Evolutionary conservation across 257 asterid species (phyloP).

Genomic region (Galeopsis tetrahit): DNA sequence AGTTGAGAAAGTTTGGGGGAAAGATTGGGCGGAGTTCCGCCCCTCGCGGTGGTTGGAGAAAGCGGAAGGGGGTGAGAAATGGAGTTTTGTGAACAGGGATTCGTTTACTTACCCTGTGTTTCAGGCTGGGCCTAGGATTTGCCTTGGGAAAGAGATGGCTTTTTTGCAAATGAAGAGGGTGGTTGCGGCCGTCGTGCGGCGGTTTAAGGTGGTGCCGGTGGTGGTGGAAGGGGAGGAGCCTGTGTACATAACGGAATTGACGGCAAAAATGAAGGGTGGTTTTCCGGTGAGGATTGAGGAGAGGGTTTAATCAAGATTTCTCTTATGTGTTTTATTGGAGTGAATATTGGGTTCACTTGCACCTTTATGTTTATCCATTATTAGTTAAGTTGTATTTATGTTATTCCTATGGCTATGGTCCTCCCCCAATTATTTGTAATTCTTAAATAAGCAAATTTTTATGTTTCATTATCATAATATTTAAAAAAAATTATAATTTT

Average conservation of each 20-base stretch:
- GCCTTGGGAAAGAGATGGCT: slow-evolving; percentile 47
- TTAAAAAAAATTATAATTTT: no score
- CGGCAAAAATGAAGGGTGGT: slow-evolving; percentile 50
- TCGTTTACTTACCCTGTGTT: slow-evolving; percentile 41
- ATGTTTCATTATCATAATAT: no score
- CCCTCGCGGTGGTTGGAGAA: slow-evolving; percentile 39
- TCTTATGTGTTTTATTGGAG: not conserved
- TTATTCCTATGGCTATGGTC: no score
- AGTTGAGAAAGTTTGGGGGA: slow-evolving; percentile 41
- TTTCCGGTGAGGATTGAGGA: slow-evolving; percentile 44
- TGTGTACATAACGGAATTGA: slow-evolving; percentile 19
- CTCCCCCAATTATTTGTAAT: no score
- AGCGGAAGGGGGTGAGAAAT: slow-evolving; percentile 24
- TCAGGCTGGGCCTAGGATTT: slow-evolving; percentile 45
- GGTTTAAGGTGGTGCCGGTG: slow-evolving; percentile 42
- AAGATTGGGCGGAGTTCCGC: slow-evolving; percentile 43
- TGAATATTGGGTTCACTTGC: no score
- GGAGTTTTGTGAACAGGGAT: slow-evolving; percentile 36
- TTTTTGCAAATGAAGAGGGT: slow-evolving; percentile 46
- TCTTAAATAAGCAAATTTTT: no score
- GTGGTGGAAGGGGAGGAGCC: slow-evolving; percentile 35
- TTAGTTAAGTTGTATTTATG: no score
- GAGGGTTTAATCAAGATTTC: slow-evolving; percentile 24
- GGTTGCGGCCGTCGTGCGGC: slow-evolving; percentile 36
- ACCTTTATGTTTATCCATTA: no score